Evolutionary conservation across 1,284 basidiomycete species (phyloP), one percentile per base, ranked within the genome.

Genomic region (Sphaerobolus stellatus): DNA sequence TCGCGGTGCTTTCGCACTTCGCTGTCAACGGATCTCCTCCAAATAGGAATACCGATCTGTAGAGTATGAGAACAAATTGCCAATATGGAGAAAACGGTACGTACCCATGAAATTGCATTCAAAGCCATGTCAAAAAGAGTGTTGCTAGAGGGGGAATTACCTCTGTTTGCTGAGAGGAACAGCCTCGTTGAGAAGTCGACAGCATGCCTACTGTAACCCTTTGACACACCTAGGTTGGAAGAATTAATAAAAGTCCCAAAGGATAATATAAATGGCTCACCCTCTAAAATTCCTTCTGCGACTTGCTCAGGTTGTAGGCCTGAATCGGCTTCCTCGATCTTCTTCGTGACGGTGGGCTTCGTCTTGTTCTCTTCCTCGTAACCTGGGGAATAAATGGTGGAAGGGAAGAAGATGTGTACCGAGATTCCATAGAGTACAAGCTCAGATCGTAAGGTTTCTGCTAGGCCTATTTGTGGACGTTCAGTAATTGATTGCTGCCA

Each of bases 361-460:
- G 79, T 81, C 67, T 81, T 83, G 66, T 92, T 86, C 67, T 98
- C 95, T 59, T 83, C 79, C 11, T 86, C 84, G 61, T 81, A 89
- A 0, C 94, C 93, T 0, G 93, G 90, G 0, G 84, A 86, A 57
- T 80, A 80, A 72, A 98, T 97, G 0, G 92, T 94, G 1, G 81
- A 83, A 0, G 94, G 94, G 72, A 94, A 90, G 73, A 87, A 94
- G 51, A 94, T 83, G 63, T 96, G 94, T 1, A 95, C 83, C 43
- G 78, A 74, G 66, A 95, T 90, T 51, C 79, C 81, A 66, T 94
- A 92, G 1, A 97, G 74, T 56, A 86, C 72, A 50, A 95, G 74
- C 66, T 98, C 95, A 44, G 84, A 88, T 14, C 90, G 86, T 18
- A 98, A 77, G 0, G 86, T 80, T 62, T 98, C 95, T 9, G 92